Conservation (phyloP, 2,329 filamentous ascomycete genomes). For the Falciphora oryzae region DNA sequence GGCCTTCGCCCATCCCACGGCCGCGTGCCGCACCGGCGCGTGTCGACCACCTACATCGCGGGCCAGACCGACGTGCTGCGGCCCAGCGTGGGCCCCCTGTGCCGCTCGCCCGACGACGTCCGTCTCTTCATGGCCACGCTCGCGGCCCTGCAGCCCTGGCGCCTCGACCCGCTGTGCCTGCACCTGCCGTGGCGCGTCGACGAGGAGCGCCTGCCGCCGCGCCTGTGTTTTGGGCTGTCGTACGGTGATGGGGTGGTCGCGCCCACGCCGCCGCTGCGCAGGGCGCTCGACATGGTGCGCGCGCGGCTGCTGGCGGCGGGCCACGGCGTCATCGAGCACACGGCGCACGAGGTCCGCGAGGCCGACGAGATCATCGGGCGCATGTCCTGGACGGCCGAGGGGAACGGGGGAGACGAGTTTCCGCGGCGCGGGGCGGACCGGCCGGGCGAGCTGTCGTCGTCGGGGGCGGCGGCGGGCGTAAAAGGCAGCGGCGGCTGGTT, state of each 20-base stretch:
- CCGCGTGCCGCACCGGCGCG: slow-evolving; percentile 20
- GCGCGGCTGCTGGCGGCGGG: slow-evolving; percentile 21
- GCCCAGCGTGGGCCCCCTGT: background rate
- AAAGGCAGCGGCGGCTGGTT: background rate
- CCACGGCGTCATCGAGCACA: background rate
- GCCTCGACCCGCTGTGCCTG: slow-evolving; percentile 47
- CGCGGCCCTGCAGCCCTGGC: slow-evolving; percentile 49
- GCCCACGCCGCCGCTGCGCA: slow-evolving; percentile 59
- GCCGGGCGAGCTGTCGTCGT: slow-evolving; percentile 3
- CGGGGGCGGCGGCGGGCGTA: slow-evolving; percentile 26
- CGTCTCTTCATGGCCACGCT: slow-evolving; percentile 47
- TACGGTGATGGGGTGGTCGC: slow-evolving; percentile 59
- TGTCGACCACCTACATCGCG: background rate
- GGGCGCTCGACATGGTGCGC: slow-evolving; percentile 40
- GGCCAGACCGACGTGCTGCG: background rate
- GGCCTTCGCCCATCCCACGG: slow-evolving; percentile 28
- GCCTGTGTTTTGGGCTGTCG: slow-evolving; percentile 53
- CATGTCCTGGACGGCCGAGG: background rate
- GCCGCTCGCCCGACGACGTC: slow-evolving; percentile 23
- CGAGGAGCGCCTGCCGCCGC: background rate
- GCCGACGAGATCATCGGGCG: slow-evolving; percentile 37
- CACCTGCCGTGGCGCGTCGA: slow-evolving; percentile 49
- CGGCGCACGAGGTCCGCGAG: slow-evolving; percentile 27
- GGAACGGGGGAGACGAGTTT: background rate
- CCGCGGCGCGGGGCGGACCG: too few relatives aligned